Evolutionary conservation across 2,329 filamentous ascomycete species (phyloP).

Genomic region (Nannizziopsis arthrosporioides): DNA sequence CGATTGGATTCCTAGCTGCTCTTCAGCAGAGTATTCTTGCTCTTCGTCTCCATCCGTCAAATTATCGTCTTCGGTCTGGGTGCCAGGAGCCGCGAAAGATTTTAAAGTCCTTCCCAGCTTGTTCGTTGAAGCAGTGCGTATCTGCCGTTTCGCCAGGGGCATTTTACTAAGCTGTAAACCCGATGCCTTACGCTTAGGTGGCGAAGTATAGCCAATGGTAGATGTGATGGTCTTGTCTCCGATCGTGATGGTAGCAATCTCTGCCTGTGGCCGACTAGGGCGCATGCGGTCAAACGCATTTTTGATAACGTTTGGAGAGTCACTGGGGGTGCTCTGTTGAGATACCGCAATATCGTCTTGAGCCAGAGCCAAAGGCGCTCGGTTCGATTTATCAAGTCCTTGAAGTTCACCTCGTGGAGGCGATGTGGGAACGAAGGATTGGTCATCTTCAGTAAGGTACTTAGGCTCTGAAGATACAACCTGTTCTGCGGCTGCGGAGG

Average conservation of each 20-base stretch:
- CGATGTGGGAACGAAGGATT: not conserved
- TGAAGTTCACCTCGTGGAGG: not conserved
- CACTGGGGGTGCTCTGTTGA: not conserved
- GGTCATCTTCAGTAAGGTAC: not conserved
- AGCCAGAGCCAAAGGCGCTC: not conserved
- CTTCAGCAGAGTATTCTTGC: slow-evolving; percentile 22
- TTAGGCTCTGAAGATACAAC: not conserved
- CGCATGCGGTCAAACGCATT: slow-evolving; percentile 56
- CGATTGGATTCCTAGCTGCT: slow-evolving; percentile 21
- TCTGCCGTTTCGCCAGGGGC: slow-evolving; percentile 30
- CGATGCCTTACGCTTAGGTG: slow-evolving; percentile 26
- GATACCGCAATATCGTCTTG: slow-evolving; percentile 4
- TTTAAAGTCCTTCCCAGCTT: slow-evolving; percentile 39
- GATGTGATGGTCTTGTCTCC: slow-evolving; percentile 56
- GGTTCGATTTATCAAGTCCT: slow-evolving; percentile 6
- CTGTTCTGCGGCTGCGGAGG: not conserved
- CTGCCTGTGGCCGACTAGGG: slow-evolving; percentile 48
- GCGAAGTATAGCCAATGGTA: slow-evolving; percentile 47
- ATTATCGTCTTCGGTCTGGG: slow-evolving; percentile 23
- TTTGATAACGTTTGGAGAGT: slow-evolving; percentile 32
- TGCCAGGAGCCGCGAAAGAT: slow-evolving; percentile 46
- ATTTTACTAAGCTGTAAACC: slow-evolving; percentile 16
- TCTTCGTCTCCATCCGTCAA: slow-evolving; percentile 9
- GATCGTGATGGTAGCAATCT: slow-evolving; percentile 64
- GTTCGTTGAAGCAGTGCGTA: slow-evolving; percentile 27